Evolutionary conservation across 2,329 filamentous ascomycete species (phyloP).

Genomic region (Colletotrichum sp.): DNA sequence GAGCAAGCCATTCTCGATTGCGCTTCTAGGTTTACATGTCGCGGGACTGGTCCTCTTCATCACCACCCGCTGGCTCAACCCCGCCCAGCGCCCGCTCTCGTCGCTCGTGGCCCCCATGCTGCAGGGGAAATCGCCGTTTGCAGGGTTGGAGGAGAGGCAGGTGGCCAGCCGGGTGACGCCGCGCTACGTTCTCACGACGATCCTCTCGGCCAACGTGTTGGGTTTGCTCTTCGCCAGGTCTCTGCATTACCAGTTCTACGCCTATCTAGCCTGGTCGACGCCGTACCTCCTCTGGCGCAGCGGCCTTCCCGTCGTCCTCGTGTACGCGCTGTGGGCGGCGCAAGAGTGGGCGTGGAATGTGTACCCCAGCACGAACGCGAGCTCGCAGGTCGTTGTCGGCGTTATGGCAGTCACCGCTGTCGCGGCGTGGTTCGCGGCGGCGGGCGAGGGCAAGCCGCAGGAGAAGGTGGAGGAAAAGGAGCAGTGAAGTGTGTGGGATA

Average conservation of each 20-base stretch:
- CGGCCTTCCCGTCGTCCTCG: slow-evolving; percentile 69
- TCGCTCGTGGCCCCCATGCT: slow-evolving; percentile 55
- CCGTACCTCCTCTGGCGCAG: slow-evolving; percentile 87
- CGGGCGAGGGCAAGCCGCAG: slow-evolving; percentile 38
- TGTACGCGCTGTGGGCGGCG: slow-evolving; percentile 73
- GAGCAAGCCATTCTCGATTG: slow-evolving; percentile 68
- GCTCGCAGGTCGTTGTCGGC: slow-evolving; percentile 69
- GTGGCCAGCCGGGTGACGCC: slow-evolving; percentile 68
- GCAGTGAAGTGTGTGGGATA: slow-evolving; percentile 2
- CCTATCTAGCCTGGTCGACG: slow-evolving; percentile 88
- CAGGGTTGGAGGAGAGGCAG: slow-evolving; percentile 56
- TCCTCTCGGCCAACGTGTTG: slow-evolving; percentile 78
- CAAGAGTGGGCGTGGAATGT: slow-evolving; percentile 97
- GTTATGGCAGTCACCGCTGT: slow-evolving; percentile 71
- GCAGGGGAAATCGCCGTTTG: slow-evolving; percentile 49
- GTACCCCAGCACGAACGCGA: slow-evolving; percentile 75
- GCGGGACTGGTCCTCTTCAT: slow-evolving; percentile 72
- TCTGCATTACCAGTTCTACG: slow-evolving; percentile 95
- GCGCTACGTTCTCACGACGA: slow-evolving; percentile 75
- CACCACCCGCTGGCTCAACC: slow-evolving; percentile 73
- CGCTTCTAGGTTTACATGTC: slow-evolving; percentile 70
- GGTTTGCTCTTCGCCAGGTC: slow-evolving; percentile 87
- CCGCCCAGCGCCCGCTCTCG: slow-evolving; percentile 63
- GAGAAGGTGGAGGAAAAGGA: slow-evolving; percentile 27
- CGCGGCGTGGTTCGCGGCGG: slow-evolving; percentile 64